Evolutionary conservation across 495 filamentous ascomycete genomes (phyloP).

Genomic region (Penicillium odoratum): DNA sequence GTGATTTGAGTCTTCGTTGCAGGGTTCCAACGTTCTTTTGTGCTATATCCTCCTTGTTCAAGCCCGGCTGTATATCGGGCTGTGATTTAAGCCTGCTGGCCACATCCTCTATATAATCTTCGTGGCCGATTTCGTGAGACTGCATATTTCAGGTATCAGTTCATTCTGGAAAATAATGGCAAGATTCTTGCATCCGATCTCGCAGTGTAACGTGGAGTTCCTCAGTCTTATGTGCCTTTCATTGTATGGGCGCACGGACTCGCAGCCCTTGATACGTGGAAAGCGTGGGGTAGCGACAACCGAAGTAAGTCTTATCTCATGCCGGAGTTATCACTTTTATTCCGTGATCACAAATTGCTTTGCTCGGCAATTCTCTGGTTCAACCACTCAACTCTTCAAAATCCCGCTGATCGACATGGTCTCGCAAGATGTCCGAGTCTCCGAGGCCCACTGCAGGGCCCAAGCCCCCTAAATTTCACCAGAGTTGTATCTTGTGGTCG

Average conservation of each 20-base stretch:
- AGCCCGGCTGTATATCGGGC: too few species aligned
- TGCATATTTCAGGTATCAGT: not conserved
- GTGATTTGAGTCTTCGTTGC: slow-evolving; percentile 57
- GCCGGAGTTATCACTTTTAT: not conserved
- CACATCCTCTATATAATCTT: not conserved
- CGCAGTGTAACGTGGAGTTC: not conserved
- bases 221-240: not conserved
- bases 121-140: not conserved
- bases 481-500: slow-evolving; percentile 18
- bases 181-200: not conserved
- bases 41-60: slow-evolving; percentile 1
- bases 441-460: slow-evolving; percentile 11
- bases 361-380: slow-evolving; percentile 1
- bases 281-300: not conserved
- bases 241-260: not conserved
- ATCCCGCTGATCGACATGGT: slow-evolving; percentile 3
- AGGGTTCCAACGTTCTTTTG: slow-evolving; percentile 17
- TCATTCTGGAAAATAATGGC: not conserved
- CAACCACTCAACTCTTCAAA: not conserved
- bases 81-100: not conserved
- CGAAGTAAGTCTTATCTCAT: not conserved
- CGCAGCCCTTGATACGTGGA: slow-evolving; percentile 2
- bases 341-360: not conserved
- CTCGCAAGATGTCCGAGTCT: slow-evolving; percentile 8
- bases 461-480: slow-evolving; percentile 1